Evolutionary conservation across 768 basidiomycete genomes (phyloP), one percentile per base, ranked within the genome.

Genomic region (Paxillus ammoniavirescens): DNA sequence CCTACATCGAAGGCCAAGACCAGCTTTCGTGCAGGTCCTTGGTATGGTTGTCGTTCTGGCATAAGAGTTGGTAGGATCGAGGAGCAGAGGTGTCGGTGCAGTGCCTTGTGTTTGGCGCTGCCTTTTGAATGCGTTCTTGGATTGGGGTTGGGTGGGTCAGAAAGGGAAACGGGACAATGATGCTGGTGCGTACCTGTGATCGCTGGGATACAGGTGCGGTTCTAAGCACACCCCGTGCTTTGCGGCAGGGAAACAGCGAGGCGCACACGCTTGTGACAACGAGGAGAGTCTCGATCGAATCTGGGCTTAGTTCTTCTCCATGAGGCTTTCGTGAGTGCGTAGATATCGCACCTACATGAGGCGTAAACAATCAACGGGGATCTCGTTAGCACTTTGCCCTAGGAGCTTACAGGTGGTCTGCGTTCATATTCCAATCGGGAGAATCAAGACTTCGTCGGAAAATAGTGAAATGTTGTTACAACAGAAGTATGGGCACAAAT

Each of bases 1-100:
- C 81, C 81, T 2, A 82, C 62, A 51, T 82, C 81, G 36, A 82
- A 77, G 0, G 78, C 78, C 23, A 82, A 56, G 5, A 81, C 74
- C 6, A 82, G 66, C 52, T 74, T 75, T 37, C 74, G 73, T 30
- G 60, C 53, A 8, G 67, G n/a, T 15, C 80, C 81, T 30, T 59
- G 61, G 66, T 76, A 79, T 2, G 73, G 70, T 31, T 65, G 57
- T 61, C 76, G 59, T 43, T 61, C 61, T 42, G 58, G 60, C 69
- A 72, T 70, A 31, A 43, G 17, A 4, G 35, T 47, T 7, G 18
- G 17, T 23, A 35, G 31, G 8, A 8, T 26, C 5, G 6, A 30
- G 21, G 41, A 38, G 30, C 38, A 10, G 33, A 36, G 12, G 31
- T 30, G n/a, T 28, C 30, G 31, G 40, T 35, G 18, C 28, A 36